Conservation (phyloP, 2,329 filamentous ascomycete species). For the Trichoderma sp. region DNA sequence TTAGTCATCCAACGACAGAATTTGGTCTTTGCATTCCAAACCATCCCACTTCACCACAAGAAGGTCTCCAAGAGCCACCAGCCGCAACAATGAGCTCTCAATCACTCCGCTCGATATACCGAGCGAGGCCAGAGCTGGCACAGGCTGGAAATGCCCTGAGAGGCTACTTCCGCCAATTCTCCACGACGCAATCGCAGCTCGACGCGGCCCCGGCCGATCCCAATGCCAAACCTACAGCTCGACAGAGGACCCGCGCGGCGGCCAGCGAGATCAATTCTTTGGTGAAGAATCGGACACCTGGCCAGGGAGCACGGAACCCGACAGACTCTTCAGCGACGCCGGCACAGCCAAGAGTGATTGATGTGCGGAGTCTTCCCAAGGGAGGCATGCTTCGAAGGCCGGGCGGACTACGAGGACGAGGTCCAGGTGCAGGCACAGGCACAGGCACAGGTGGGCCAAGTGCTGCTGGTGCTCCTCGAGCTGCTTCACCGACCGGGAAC, state of each 20-base stretch:
- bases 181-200: slow-evolving; percentile 37
- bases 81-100: slow-evolving; percentile 37
- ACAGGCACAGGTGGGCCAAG: neutral
- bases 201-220: slow-evolving; percentile 28
- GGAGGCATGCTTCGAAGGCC: slow-evolving; percentile 28
- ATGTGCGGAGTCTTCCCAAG: slow-evolving; percentile 38
- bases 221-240: slow-evolving; percentile 23
- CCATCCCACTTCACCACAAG: slow-evolving; percentile 1
- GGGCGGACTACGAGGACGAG: slow-evolving; percentile 28
- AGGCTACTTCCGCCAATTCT: slow-evolving; percentile 38
- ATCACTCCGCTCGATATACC: slow-evolving; percentile 38
- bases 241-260: slow-evolving; percentile 35
- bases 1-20: slow-evolving; percentile 18
- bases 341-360: slow-evolving; percentile 37
- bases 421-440: neutral
- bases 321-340: slow-evolving; percentile 9
- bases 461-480: neutral
- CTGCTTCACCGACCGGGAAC: slow-evolving; percentile 19
- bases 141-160: slow-evolving; percentile 32
- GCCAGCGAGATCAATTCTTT: slow-evolving; percentile 35
- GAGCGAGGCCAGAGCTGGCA: slow-evolving; percentile 35
- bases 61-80: neutral
- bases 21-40: slow-evolving; percentile 13
- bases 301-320: neutral
- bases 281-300: slow-evolving; percentile 24